Evolutionary conservation across 805 yeast genomes (phyloP), one percentile per base, ranked within the genome.

Genomic region (Candida tallmaniae): DNA sequence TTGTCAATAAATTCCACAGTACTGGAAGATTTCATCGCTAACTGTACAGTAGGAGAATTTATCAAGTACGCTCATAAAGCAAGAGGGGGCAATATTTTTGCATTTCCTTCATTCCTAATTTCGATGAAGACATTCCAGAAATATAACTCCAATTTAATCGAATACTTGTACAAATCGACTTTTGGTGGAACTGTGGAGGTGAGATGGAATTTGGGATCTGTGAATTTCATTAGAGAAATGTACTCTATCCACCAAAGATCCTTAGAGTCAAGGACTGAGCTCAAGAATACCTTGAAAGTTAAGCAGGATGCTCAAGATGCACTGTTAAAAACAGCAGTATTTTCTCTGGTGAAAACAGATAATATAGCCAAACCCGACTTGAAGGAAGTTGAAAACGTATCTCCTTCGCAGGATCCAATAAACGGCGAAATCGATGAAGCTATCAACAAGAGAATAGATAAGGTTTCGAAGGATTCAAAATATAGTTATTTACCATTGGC

Each of bases 151-250:
- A 71, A 74, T 28, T 41, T 67, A 4, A 73, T 93, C 27, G 81
- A 83, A 46, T 87, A 80, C 50, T 63, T 70, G 2, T 93, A 75
- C 55, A 70, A 69, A 29, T 78, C 93, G 32, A 66, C 78, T 2
- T 87, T 93, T 62, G 95, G 86, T 6, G 97, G 96, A 18, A 78
- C 86, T 11, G 93, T 93, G 25, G 95, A 87, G 40, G 79, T 93
- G 1, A 74, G 86, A 31, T 93, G 98, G 98, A 93, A 93, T 53
- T 62, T 93, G 19, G 97, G 97, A 0, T 81, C 95, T 0, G 80
- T 93, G 13, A 85, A 83, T 49, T 87, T 87, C 44, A 86, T 93
- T 22, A 69, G 95, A 23, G 96, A 87, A 49, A 88, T 93, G 95
- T 83, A 89, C 80, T 74, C 87, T 10, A 75, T 88, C 2, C 96